A percentile compares a stretch with the other conserved stretches of the same genome.
Conservation (phyloP, 495 filamentous ascomycete genomes). For the Clohesyomyces aquaticus region DNA sequence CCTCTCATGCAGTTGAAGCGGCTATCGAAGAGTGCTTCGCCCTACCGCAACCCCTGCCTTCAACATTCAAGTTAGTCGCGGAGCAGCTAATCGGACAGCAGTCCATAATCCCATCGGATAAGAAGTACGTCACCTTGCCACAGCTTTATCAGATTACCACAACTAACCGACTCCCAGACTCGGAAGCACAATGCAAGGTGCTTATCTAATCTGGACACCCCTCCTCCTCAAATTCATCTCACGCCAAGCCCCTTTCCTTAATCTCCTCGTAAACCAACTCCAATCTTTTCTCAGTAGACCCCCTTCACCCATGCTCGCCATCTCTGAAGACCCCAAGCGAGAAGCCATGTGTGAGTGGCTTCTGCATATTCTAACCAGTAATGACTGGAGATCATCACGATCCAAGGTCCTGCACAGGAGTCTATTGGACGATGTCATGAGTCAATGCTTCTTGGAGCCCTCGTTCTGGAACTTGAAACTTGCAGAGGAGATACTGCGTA, state of each 20-base stretch:
- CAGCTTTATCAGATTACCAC: conserved; percentile 34
- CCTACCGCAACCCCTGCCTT: neutral
- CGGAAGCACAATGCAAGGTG: conserved; percentile 39
- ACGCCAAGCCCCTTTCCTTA: conserved; percentile 10
- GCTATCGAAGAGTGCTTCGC: neutral
- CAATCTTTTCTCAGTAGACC: conserved; percentile 8
- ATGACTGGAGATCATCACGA: conserved; percentile 8
- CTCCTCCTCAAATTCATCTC: conserved; percentile 32
- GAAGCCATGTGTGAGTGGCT: conserved; percentile 44
- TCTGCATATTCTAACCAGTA: conserved; percentile 29
- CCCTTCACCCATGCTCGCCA: neutral
- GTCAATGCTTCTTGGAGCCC: conserved; percentile 8
- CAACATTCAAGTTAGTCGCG: neutral
- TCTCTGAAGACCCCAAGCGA: neutral
- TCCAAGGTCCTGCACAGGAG: neutral
- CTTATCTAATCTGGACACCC: conserved; percentile 45
- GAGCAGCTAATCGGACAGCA: neutral
- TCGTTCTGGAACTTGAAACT: neutral
- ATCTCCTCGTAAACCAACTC: conserved; percentile 21
- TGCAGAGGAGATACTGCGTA: neutral
- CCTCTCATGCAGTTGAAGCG: neutral
- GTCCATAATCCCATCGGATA: neutral
- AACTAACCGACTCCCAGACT: conserved; percentile 30
- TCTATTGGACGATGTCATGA: conserved; percentile 12
- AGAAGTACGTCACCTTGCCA: neutral